Conservation (phyloP, 1,284 basidiomycete genomes). For the Xerocomus minutiporus region DNA sequence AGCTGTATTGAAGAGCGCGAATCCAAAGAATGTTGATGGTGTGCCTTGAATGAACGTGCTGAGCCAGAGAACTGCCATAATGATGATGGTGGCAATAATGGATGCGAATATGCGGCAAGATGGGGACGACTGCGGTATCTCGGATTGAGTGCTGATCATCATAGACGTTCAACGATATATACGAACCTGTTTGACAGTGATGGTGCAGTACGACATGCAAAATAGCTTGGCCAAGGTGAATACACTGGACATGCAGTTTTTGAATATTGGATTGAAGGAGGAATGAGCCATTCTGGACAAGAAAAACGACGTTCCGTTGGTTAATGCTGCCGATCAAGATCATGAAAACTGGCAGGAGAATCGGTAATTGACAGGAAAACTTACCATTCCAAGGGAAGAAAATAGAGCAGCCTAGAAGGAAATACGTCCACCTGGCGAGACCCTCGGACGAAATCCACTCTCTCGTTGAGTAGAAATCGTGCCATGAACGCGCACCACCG, state of each 20-base stretch:
- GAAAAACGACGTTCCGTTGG: slow-evolving; percentile 74
- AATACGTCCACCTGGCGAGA: slow-evolving; percentile 55
- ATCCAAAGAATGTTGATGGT: slow-evolving; percentile 54
- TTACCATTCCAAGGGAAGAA: slow-evolving; percentile 76
- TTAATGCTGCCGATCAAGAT: slow-evolving; percentile 46
- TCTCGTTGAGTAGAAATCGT: background rate
- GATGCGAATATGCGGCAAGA: slow-evolving; percentile 47
- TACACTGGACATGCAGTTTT: slow-evolving; percentile 66
- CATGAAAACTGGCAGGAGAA: background rate
- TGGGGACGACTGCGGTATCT: slow-evolving; percentile 34
- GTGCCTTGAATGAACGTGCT: slow-evolving; percentile 50
- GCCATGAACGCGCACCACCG: background rate
- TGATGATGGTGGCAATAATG: slow-evolving; percentile 39
- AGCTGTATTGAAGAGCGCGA: slow-evolving; percentile 58
- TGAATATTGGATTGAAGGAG: slow-evolving; percentile 52
- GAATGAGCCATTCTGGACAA: slow-evolving; percentile 56
- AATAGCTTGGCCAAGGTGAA: slow-evolving; percentile 63
- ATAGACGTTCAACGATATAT: background rate
- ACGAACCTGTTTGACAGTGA: slow-evolving; percentile 58
- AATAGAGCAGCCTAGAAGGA: slow-evolving; percentile 64
- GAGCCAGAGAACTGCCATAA: slow-evolving; percentile 52
- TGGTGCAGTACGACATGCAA: slow-evolving; percentile 66
- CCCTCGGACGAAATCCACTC: slow-evolving; percentile 16
- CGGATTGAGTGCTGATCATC: slow-evolving; percentile 5
- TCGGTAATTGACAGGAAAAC: slow-evolving; percentile 11